These are phyloP conservation scores for Macadamia tetraphylla DNA, from an alignment of 164 flowering plant species.

Conservation along the genomic window DNA sequence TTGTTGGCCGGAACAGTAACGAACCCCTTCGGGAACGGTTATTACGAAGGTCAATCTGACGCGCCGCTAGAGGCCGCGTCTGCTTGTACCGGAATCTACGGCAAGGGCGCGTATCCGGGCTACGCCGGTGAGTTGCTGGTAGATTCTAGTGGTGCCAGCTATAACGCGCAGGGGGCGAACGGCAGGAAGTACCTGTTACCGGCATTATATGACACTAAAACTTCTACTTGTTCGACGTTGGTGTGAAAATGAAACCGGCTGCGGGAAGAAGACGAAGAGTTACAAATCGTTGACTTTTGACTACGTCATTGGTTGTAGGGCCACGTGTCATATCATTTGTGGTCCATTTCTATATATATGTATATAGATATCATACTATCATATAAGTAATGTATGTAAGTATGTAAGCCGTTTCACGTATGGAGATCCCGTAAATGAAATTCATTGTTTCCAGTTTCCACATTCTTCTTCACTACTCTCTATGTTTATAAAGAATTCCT, in stretches of 20 bases:
- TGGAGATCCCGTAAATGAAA: no score
- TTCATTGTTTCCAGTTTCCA: no score
- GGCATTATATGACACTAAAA: conserved; percentile 21
- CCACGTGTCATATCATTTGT: no score
- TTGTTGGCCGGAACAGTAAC: conserved; percentile 24
- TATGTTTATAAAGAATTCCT: no score
- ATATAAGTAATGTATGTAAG: no score
- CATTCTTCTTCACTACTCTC: no score
- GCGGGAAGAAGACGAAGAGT: no score
- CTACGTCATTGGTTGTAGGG: no score
- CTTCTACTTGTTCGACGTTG: conserved; percentile 28
- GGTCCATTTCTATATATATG: no score
- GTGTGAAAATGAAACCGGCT: conserved; percentile 22
- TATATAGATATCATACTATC: no score
- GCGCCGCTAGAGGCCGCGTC: conserved; percentile 21
- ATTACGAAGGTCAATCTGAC: conserved; percentile 14
- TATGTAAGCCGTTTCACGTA: no score
- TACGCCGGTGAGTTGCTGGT: conserved; percentile 23
- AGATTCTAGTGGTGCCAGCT: conserved; percentile 22
- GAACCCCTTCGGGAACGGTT: conserved; percentile 20
- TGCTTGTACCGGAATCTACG: conserved; percentile 23
- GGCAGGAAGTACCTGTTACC: conserved; percentile 21
- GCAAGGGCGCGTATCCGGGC: conserved; percentile 30
- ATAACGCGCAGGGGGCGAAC: conserved; percentile 26
- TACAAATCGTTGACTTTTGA: no score